Conservation (phyloP, 768 basidiomycete genomes). For the Tricholoma furcatifolium region DNA sequence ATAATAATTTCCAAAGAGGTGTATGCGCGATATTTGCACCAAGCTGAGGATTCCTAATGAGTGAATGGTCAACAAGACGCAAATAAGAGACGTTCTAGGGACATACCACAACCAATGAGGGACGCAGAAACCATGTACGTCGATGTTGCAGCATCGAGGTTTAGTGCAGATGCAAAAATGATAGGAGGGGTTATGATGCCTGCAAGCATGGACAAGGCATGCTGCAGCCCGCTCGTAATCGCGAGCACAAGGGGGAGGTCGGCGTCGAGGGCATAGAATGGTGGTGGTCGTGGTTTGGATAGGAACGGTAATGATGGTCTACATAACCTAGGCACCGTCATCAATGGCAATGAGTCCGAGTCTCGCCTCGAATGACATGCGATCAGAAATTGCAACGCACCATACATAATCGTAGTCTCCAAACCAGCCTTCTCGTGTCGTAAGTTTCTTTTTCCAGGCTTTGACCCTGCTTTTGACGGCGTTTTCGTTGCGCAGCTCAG, state of each 20-base stretch:
- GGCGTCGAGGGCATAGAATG: conserved; percentile 74
- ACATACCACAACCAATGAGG: conserved; percentile 72
- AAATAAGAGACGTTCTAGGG: conserved; percentile 1
- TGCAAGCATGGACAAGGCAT: conserved; percentile 80
- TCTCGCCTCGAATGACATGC: neutral
- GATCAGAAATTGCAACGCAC: conserved; percentile 21
- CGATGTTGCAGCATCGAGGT: conserved; percentile 54
- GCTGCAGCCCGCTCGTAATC: conserved; percentile 70
- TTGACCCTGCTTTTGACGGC: neutral
- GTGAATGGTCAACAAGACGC: neutral
- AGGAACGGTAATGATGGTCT: conserved; percentile 64
- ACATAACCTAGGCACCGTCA: conserved; percentile 47
- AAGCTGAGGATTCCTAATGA: conserved; percentile 67
- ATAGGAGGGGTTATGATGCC: conserved; percentile 84
- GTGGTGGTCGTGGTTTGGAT: conserved; percentile 43
- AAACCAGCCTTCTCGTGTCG: conserved; percentile 68
- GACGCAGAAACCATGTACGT: conserved; percentile 82
- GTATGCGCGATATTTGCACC: conserved; percentile 75
- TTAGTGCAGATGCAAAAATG: conserved; percentile 67
- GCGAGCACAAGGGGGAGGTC: conserved; percentile 74
- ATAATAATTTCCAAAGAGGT: conserved; percentile 60
- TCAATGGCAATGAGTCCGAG: neutral
- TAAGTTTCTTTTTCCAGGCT: conserved; percentile 30
- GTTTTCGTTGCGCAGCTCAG: neutral
- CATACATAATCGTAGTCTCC: conserved; percentile 80